phyloP scores from a whole-genome alignment of 2,329 filamentous ascomycete species.

The Paraphoma chrysanthemicola region DNA sequence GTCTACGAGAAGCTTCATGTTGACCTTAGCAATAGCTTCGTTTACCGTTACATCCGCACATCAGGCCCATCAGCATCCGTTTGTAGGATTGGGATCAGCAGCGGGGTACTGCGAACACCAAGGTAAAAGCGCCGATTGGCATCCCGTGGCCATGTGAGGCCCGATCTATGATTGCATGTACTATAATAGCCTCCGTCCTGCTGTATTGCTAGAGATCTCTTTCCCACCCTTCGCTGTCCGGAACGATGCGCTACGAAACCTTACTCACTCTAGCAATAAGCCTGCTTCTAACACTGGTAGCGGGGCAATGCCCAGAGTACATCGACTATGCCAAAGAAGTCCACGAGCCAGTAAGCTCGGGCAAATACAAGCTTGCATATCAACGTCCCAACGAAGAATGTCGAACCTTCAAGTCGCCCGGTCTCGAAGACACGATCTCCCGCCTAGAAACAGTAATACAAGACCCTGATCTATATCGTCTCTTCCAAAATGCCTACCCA shows the following conservation, averaged over 20 bases:
- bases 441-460: conserved; percentile 49
- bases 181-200: background rate
- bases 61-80: conserved; percentile 12
- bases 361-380: conserved; percentile 54
- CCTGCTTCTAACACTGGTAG: conserved; percentile 28
- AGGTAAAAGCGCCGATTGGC: conserved; percentile 19
- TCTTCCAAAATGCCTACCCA: conserved; percentile 76
- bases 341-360: conserved; percentile 54
- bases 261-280: conserved; percentile 18
- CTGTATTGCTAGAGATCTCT: background rate
- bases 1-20: conserved; percentile 7
- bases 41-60: conserved; percentile 28
- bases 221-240: background rate
- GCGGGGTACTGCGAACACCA: conserved; percentile 40
- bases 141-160: background rate
- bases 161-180: background rate
- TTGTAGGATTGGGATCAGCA: conserved; percentile 33
- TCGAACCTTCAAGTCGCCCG: conserved; percentile 55
- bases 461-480: conserved; percentile 68
- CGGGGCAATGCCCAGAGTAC: conserved; percentile 54
- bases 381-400: conserved; percentile 53
- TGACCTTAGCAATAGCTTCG: conserved; percentile 24
- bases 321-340: conserved; percentile 48
- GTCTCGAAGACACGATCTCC: conserved; percentile 50
- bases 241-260: conserved; percentile 31